Percentiles rank a stretch among this genome's conserved stretches.
These are phyloP conservation scores for Coffea humblotiana DNA, from an alignment of 305 asterid genomes.

Conservation along the genomic window DNA sequence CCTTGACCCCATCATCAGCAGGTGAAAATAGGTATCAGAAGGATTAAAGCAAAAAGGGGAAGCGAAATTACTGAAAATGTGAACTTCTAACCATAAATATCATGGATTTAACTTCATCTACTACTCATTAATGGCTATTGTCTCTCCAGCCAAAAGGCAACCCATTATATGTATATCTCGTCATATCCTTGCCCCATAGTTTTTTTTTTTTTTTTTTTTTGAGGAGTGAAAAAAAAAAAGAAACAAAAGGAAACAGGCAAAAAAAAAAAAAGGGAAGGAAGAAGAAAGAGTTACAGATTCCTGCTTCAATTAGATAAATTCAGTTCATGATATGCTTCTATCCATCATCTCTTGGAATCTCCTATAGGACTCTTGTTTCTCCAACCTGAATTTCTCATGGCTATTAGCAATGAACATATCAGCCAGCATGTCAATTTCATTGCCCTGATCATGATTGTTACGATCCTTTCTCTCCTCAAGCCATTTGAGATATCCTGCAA, in stretches of 20 bases:
- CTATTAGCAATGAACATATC: constrained; percentile 81
- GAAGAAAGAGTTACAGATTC: neutral
- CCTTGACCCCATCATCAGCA: constrained; percentile 1
- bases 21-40: neutral
- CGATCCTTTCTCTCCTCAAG: constrained; percentile 56
- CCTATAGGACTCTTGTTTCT: constrained; percentile 76
- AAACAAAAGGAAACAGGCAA: neutral
- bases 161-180: neutral
- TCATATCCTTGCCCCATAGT: neutral
- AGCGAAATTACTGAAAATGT: neutral
- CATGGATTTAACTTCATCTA: neutral
- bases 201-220: neutral
- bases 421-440: constrained; percentile 77
- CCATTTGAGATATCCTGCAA: constrained; percentile 65
- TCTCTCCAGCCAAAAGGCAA: neutral
- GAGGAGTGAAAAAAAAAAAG: neutral
- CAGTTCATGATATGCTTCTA: constrained; percentile 56
- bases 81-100: neutral
- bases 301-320: neutral
- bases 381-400: constrained; percentile 88
- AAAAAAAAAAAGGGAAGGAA: neutral
- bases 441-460: constrained; percentile 18
- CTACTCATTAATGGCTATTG: neutral
- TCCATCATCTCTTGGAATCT: constrained; percentile 46
- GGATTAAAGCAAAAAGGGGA: neutral